Percentiles rank a stretch among this genome's conserved stretches.
These are phyloP conservation scores for Aleurites moluccanus DNA, from an alignment of 441 rosid species.

Conservation along the genomic window DNA sequence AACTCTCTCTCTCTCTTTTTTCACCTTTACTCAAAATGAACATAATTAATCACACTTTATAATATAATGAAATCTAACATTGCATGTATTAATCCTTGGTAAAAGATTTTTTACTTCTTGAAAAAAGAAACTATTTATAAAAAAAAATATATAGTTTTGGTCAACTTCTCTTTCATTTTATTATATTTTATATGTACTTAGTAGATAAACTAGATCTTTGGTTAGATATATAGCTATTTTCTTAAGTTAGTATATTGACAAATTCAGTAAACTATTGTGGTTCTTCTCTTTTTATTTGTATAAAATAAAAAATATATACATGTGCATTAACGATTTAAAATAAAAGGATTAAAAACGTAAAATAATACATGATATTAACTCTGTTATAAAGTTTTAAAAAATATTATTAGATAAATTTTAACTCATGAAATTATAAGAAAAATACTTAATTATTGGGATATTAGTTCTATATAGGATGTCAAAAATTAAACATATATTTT, in stretches of 20 bases:
- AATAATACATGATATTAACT: no score
- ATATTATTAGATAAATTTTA: no score
- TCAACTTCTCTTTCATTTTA: neutral
- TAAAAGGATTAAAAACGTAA: no score
- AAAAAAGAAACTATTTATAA: no score
- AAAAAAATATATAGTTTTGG: no score
- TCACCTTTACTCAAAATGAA: slow-evolving; percentile 23
- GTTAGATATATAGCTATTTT: slow-evolving; percentile 42
- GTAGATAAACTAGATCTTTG: slow-evolving; percentile 9
- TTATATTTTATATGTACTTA: neutral
- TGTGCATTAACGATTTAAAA: neutral
- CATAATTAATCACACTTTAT: neutral
- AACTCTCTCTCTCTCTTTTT: slow-evolving; percentile 15
- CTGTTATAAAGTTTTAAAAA: no score
- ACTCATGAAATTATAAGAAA: no score
- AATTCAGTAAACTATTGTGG: slow-evolving; percentile 38
- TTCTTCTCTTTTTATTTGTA: neutral
- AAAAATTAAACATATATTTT: no score
- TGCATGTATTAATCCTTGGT: neutral
- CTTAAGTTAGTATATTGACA: slow-evolving; percentile 36
- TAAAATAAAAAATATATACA: neutral
- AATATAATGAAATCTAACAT: neutral
- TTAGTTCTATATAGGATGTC: no score
- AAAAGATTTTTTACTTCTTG: neutral
- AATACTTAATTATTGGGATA: no score